These are phyloP conservation scores for Symbiodinium natans DNA, from an alignment of 73 alveolate species.

Conservation along the genomic window DNA sequence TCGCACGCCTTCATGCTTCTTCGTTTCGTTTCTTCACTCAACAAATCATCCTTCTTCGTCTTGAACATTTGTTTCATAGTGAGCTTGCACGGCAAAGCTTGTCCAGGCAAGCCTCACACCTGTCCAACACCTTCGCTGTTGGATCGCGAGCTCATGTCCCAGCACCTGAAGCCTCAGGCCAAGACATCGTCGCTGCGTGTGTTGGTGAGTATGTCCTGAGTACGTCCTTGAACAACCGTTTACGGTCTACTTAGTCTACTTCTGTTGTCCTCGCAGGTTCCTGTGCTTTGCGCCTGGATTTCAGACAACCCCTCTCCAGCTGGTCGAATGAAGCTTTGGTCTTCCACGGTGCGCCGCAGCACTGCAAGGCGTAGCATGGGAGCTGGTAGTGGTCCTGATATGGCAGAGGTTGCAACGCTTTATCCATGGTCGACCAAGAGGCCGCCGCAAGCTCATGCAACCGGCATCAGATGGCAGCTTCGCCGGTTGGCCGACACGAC, in stretches of 20 bases:
- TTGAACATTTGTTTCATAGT: too few species aligned
- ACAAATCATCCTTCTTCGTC: too few species aligned
- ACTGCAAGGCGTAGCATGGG: background rate
- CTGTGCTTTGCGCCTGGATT: constrained; percentile 73
- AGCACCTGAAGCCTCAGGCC: constrained; percentile 86
- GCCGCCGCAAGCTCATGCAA: background rate
- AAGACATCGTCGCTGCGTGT: background rate
- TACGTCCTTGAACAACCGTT: too few species aligned
- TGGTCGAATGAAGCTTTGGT: constrained; percentile 78
- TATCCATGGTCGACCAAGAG: constrained; percentile 45
- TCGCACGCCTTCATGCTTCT: too few species aligned
- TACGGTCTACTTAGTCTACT: too few species aligned
- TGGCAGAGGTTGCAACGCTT: constrained; percentile 41
- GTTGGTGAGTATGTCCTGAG: too few species aligned
- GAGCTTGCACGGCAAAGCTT: too few species aligned
- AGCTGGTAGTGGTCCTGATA: background rate
- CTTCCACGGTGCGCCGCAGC: constrained; percentile 52
- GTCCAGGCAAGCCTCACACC: background rate
- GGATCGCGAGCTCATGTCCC: constrained; percentile 48
- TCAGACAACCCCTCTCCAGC: constrained; percentile 21
- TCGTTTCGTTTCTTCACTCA: too few species aligned
- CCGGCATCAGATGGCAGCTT: background rate
- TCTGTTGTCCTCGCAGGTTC: constrained; percentile 24
- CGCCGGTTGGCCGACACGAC: background rate
- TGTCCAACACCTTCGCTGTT: constrained; percentile 35